These are phyloP conservation scores for Gardenia jasminoides DNA, from an alignment of 257 asterid genomes.

Conservation along the genomic window DNA sequence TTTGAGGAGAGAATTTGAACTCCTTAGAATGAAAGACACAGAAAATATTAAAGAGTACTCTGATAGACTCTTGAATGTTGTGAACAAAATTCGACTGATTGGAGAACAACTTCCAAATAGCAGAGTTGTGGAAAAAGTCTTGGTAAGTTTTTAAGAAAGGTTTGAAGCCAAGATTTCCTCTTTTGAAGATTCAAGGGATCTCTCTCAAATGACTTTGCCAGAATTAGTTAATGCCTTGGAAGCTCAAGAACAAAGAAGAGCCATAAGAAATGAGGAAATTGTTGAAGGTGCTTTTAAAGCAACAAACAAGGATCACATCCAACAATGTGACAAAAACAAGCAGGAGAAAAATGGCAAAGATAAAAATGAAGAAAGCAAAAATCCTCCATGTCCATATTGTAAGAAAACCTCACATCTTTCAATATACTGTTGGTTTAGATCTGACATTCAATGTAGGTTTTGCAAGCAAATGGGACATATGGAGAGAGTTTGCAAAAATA, in stretches of 20 bases:
- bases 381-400: too few species aligned
- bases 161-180: slow-evolving; percentile 15
- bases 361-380: neutral
- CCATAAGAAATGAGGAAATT: neutral
- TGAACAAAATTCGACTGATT: neutral
- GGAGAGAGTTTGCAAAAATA: too few species aligned
- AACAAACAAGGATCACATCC: neutral
- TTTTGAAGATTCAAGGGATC: slow-evolving; percentile 10
- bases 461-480: too few species aligned
- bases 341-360: too few species aligned
- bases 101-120: neutral
- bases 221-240: neutral
- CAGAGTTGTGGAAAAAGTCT: neutral
- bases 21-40: neutral
- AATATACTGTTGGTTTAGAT: too few species aligned
- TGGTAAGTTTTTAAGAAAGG: neutral
- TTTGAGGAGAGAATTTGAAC: slow-evolving; percentile 13
- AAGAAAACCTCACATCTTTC: too few species aligned
- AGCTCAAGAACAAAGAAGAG: slow-evolving; percentile 1
- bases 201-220: neutral
- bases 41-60: neutral
- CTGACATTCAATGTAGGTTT: too few species aligned
- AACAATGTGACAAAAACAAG: neutral
- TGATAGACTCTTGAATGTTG: neutral
- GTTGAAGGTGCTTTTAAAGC: slow-evolving; percentile 4